These are phyloP conservation scores for Starmerella geochares DNA, from an alignment of 805 yeast genomes.

Conservation along the genomic window DNA sequence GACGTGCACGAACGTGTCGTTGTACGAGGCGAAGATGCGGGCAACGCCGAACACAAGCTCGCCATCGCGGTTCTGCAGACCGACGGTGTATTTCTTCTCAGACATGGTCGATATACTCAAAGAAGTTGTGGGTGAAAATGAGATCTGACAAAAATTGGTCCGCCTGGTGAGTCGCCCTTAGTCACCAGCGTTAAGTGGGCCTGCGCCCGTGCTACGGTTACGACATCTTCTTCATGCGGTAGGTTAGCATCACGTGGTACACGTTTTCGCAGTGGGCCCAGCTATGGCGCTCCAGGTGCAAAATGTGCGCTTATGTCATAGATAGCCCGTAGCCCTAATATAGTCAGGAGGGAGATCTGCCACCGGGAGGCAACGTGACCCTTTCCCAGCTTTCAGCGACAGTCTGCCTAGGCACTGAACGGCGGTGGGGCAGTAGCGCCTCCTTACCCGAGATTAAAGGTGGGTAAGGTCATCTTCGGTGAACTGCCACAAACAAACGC, in stretches of 20 bases:
- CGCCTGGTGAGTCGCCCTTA: constrained; percentile 19
- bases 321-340: constrained; percentile 5
- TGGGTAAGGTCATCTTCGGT: neutral
- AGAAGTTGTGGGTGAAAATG: constrained; percentile 15
- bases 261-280: neutral
- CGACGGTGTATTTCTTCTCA: constrained; percentile 36
- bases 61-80: constrained; percentile 89
- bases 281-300: neutral
- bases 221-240: neutral
- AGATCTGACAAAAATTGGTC: constrained; percentile 21
- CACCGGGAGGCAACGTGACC: too few relatives aligned
- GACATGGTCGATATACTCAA: constrained; percentile 7
- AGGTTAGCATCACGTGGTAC: neutral
- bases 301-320: neutral
- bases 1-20: constrained; percentile 99
- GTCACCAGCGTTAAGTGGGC: constrained; percentile 14
- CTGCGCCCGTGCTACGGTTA: constrained; percentile 2
- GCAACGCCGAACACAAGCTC: constrained; percentile 99
- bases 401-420: neutral
- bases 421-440: neutral
- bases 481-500: neutral
- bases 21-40: constrained; percentile 98
- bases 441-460: neutral
- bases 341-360: neutral
- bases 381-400: too few relatives aligned